These are phyloP conservation scores for Talaromyces marneffei DNA, from an alignment of 2,329 filamentous ascomycete genomes.

Conservation along the genomic window DNA sequence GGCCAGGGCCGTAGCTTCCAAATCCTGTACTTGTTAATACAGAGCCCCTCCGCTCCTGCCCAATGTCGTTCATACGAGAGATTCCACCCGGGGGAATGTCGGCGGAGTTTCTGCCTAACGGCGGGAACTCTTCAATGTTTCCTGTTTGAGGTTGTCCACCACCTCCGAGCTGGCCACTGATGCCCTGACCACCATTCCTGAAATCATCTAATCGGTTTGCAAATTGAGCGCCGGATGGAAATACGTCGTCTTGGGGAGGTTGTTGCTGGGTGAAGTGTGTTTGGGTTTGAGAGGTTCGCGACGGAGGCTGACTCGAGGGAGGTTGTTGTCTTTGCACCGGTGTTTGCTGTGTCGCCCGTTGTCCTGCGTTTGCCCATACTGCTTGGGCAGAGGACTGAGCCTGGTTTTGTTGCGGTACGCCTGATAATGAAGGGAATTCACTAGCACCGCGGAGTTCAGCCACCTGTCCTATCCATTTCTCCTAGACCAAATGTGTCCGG, in stretches of 20 bases:
- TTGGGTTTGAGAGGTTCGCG: constrained; percentile 36
- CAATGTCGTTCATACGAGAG: constrained; percentile 42
- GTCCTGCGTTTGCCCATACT: constrained; percentile 54
- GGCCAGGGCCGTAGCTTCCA: constrained; percentile 35
- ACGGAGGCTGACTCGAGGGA: constrained; percentile 38
- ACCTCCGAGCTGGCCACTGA: constrained; percentile 47
- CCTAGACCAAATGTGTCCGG: neutral
- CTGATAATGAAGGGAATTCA: constrained; percentile 58
- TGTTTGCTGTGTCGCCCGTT: constrained; percentile 49
- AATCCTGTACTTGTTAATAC: constrained; percentile 47
- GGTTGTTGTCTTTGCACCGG: constrained; percentile 50
- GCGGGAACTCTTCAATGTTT: constrained; percentile 57
- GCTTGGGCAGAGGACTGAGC: constrained; percentile 48
- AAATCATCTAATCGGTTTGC: constrained; percentile 50
- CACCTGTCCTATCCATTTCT: neutral
- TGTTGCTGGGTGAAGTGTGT: constrained; percentile 40
- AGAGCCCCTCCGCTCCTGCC: constrained; percentile 45
- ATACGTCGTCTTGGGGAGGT: constrained; percentile 43
- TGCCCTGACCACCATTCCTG: constrained; percentile 51
- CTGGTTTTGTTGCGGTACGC: constrained; percentile 51
- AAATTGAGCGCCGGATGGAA: constrained; percentile 46
- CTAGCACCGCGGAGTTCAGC: constrained; percentile 32
- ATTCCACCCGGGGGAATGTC: constrained; percentile 11
- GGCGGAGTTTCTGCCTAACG: constrained; percentile 47
- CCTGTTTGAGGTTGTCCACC: constrained; percentile 49